A percentile compares a stretch with the other conserved stretches of the same genome.
phyloP scores from a whole-genome alignment of 148 eudicot genomes.

The Diospyros lotus region DNA sequence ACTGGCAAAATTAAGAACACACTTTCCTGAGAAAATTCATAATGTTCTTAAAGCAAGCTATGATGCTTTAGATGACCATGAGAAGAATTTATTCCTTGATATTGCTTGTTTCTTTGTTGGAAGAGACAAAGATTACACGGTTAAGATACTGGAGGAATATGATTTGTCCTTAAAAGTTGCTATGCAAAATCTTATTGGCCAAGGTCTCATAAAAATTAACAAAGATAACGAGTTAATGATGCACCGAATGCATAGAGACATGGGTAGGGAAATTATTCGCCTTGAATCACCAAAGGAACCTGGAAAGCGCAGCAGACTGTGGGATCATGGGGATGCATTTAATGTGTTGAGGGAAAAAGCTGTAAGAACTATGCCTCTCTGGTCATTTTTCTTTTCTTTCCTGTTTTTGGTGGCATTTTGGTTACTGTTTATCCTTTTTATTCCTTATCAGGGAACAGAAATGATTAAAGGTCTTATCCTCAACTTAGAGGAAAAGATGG shows the following conservation, averaged over 20 bases:
- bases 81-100: constrained; percentile 10
- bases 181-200: background rate
- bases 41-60: constrained; percentile 5
- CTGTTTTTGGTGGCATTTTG: background rate
- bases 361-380: constrained; percentile 5
- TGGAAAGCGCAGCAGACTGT: constrained; percentile 17
- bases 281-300: constrained; percentile 12
- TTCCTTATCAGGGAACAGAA: constrained; percentile 15
- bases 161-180: background rate
- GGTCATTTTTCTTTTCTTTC: background rate
- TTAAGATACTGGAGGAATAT: constrained; percentile 1
- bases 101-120: constrained; percentile 11
- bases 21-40: constrained; percentile 6
- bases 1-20: background rate
- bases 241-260: constrained; percentile 14
- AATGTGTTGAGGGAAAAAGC: constrained; percentile 11
- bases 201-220: background rate
- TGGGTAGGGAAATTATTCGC: constrained; percentile 21
- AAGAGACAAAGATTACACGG: constrained; percentile 3
- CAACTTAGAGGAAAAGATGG: background rate
- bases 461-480: constrained; percentile 13
- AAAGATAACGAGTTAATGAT: background rate
- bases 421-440: background rate
- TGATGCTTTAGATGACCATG: constrained; percentile 11
- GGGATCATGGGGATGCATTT: background rate